These are phyloP conservation scores for Biscutella auriculata DNA, from an alignment of 441 rosid species.

Conservation along the genomic window DNA sequence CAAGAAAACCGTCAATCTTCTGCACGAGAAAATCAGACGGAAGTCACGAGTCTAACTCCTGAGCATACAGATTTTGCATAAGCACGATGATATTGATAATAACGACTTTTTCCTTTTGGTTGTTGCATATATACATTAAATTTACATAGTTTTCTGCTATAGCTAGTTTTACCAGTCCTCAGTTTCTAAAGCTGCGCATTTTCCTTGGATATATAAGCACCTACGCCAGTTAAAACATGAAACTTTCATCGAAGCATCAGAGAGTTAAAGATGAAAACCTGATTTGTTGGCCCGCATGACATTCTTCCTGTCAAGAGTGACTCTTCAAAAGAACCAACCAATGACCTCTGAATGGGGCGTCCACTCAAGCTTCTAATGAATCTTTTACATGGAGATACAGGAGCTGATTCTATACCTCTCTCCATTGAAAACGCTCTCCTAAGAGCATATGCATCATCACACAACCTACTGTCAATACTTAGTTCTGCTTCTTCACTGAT, in stretches of 20 bases:
- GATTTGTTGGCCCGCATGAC: slow-evolving; percentile 48
- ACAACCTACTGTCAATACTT: slow-evolving; percentile 27
- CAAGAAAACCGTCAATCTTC: slow-evolving; percentile 90
- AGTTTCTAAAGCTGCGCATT: background rate
- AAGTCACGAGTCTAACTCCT: slow-evolving; percentile 4
- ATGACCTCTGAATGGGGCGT: slow-evolving; percentile 62
- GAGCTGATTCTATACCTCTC: slow-evolving; percentile 36
- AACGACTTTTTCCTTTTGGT: background rate
- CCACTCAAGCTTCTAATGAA: slow-evolving; percentile 62
- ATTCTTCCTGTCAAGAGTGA: slow-evolving; percentile 77
- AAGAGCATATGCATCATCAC: slow-evolving; percentile 42
- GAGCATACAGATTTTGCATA: background rate
- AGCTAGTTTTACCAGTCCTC: background rate
- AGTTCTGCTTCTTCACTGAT: slow-evolving; percentile 31
- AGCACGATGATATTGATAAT: background rate
- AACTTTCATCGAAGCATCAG: background rate
- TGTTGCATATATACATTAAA: background rate
- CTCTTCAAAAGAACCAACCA: slow-evolving; percentile 98
- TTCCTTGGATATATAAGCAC: background rate
- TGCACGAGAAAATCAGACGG: slow-evolving; percentile 19
- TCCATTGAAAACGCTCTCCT: slow-evolving; percentile 58
- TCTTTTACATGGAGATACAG: slow-evolving; percentile 39
- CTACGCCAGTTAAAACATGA: background rate
- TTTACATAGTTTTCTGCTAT: background rate
- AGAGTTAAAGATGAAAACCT: slow-evolving; percentile 32